Evolutionary conservation across 2,329 filamentous ascomycete species (phyloP).

Genomic region (Penicillium hesseltinei): DNA sequence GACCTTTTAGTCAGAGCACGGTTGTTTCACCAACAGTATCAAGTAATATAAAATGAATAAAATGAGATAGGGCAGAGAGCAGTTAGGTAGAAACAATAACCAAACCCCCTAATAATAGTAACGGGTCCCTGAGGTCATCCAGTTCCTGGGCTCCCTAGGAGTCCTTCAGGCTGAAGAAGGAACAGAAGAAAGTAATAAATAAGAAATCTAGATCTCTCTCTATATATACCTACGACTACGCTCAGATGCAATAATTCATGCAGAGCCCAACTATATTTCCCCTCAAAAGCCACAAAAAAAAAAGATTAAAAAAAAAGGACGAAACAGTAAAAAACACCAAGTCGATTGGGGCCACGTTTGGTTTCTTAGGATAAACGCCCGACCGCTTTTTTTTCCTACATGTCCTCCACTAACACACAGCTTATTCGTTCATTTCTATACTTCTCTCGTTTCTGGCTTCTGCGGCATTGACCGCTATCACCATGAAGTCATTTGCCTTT

Average conservation of each 20-base stretch:
- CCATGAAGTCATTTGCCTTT: constrained; percentile 67
- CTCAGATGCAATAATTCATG: neutral
- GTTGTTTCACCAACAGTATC: neutral
- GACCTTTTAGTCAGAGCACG: constrained; percentile 2
- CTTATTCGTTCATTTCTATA: constrained; percentile 10
- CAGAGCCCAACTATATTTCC: neutral
- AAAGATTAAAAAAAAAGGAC: too few relatives aligned
- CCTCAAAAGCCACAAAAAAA: neutral
- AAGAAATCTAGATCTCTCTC: neutral
- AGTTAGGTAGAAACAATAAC: neutral
- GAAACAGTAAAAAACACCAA: neutral
- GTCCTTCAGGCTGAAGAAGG: neutral
- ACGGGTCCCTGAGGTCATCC: neutral
- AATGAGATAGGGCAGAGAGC: too few relatives aligned
- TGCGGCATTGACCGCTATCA: constrained; percentile 28
- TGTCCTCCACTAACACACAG: constrained; percentile 7
- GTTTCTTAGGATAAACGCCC: constrained; percentile 10
- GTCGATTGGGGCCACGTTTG: constrained; percentile 25
- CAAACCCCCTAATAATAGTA: neutral
- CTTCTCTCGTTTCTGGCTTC: constrained; percentile 8
- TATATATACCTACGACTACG: neutral
- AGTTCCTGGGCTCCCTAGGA: neutral
- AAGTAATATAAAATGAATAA: neutral
- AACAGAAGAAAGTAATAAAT: neutral
- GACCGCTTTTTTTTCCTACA: constrained; percentile 15